Evolutionary conservation across 2,329 filamentous ascomycete species (phyloP).

Genomic region (Hansfordia pulvinata): DNA sequence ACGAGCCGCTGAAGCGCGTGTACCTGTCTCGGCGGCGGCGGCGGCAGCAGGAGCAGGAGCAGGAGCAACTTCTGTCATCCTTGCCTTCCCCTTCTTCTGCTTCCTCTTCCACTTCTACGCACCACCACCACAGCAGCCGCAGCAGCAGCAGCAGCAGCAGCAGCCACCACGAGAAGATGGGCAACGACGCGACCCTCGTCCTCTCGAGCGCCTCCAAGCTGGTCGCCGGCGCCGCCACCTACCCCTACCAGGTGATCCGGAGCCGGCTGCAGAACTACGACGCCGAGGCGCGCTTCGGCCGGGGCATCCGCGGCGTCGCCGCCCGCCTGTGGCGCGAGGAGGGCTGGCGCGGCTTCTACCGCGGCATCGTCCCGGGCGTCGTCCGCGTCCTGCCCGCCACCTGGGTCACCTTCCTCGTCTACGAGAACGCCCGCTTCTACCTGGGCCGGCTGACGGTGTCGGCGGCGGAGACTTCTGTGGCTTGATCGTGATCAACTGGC

Average conservation of each 20-base stretch:
- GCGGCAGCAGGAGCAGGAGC: slow-evolving; percentile 3
- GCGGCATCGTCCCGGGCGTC: slow-evolving; percentile 79
- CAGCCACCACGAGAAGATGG: slow-evolving; percentile 28
- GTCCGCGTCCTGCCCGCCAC: slow-evolving; percentile 85
- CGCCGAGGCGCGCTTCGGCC: slow-evolving; percentile 59
- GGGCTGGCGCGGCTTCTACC: slow-evolving; percentile 76
- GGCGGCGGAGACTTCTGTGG: too few species aligned
- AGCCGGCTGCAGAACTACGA: slow-evolving; percentile 83
- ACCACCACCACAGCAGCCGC: background rate
- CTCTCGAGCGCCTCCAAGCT: slow-evolving; percentile 75
- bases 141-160: background rate
- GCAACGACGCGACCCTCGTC: slow-evolving; percentile 64
- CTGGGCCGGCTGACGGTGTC: slow-evolving; percentile 26
- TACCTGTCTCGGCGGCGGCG: slow-evolving; percentile 37
- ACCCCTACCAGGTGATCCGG: slow-evolving; percentile 88
- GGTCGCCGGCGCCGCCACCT: slow-evolving; percentile 78
- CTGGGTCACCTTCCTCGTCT: slow-evolving; percentile 92
- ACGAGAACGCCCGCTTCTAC: slow-evolving; percentile 80
- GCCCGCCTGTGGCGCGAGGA: slow-evolving; percentile 65
- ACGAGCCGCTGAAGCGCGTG: slow-evolving; percentile 54
- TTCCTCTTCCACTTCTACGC: too few species aligned
- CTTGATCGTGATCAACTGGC: too few species aligned
- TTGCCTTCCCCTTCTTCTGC: too few species aligned
- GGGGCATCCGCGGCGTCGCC: slow-evolving; percentile 57
- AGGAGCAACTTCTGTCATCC: too few species aligned